Conservation (phyloP, 768 basidiomycete species). For the Tephrocybe sp. region DNA sequence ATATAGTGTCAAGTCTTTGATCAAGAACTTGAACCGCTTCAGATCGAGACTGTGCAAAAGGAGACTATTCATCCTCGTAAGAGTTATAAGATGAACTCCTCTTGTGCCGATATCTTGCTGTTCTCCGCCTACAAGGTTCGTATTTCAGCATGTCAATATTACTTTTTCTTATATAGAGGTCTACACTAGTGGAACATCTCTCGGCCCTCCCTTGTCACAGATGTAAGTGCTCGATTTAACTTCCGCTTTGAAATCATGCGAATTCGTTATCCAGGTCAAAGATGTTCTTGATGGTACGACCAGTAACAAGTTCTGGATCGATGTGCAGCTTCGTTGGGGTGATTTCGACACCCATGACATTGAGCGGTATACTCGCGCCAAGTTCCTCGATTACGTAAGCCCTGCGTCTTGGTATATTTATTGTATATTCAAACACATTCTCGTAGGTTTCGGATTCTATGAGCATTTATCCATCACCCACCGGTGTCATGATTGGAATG, state of each 20-base stretch:
- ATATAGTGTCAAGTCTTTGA: constrained; percentile 94
- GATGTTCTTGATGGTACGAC: constrained; percentile 98
- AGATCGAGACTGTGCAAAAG: constrained; percentile 99
- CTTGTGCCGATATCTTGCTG: constrained; percentile 96
- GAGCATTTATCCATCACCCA: constrained; percentile 99
- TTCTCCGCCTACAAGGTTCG: constrained; percentile 89
- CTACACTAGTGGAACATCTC: constrained; percentile 98
- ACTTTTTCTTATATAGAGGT: constrained; percentile 16
- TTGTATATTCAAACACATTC: not conserved
- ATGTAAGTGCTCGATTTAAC: constrained; percentile 52
- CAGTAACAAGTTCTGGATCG: constrained; percentile 98
- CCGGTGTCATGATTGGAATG: constrained; percentile 98
- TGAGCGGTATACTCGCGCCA: constrained; percentile 96
- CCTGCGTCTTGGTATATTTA: not conserved
- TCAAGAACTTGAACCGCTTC: constrained; percentile 95
- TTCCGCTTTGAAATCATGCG: not conserved
- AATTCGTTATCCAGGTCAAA: constrained; percentile 57
- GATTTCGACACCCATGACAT: constrained; percentile 99
- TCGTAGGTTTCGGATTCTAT: constrained; percentile 89
- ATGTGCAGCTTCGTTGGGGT: constrained; percentile 93
- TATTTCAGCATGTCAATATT: not conserved
- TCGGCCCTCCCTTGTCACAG: constrained; percentile 91
- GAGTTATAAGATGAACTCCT: constrained; percentile 99
- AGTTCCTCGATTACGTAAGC: constrained; percentile 94
- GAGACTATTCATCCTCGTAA: constrained; percentile 99